phyloP scores from a whole-genome alignment of 306 rosid genomes.

The Mucuna pruriens region DNA sequence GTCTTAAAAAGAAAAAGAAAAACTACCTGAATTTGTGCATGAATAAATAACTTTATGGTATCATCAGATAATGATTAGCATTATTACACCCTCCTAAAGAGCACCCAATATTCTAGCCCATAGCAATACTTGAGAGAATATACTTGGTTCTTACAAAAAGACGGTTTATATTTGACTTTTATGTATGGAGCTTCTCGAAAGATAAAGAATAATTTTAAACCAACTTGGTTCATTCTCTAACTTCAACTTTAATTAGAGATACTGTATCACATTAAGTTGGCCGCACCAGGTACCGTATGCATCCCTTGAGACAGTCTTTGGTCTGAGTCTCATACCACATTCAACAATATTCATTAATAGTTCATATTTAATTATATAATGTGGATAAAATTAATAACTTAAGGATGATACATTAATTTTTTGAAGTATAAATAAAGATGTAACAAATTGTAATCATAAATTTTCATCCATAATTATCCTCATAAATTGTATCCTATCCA shows the following conservation, averaged over 20 bases:
- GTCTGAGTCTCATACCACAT: conserved; percentile 20
- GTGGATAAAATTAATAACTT: not conserved
- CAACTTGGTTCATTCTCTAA: not conserved
- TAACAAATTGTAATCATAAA: not conserved
- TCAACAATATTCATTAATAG: not conserved
- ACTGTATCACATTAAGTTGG: not conserved
- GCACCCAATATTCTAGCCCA: not conserved
- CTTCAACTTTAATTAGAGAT: not conserved
- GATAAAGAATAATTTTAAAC: conserved; percentile 13
- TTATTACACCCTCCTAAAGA: not conserved
- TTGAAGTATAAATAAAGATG: not conserved
- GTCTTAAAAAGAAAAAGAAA: not conserved
- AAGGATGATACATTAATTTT: not conserved
- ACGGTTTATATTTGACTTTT: not conserved
- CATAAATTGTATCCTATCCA: not conserved
- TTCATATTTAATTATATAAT: not conserved
- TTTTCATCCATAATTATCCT: not conserved
- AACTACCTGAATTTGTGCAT: not conserved
- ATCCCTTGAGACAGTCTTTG: not conserved
- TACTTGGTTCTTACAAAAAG: conserved; percentile 12
- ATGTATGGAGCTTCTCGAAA: not conserved
- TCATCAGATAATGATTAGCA: not conserved
- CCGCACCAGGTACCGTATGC: conserved; percentile 15
- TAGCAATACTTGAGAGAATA: not conserved
- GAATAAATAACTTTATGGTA: not conserved